These are phyloP conservation scores for Kodamaea hsintzibuensis DNA, from an alignment of 805 yeast species.

Conservation along the genomic window DNA sequence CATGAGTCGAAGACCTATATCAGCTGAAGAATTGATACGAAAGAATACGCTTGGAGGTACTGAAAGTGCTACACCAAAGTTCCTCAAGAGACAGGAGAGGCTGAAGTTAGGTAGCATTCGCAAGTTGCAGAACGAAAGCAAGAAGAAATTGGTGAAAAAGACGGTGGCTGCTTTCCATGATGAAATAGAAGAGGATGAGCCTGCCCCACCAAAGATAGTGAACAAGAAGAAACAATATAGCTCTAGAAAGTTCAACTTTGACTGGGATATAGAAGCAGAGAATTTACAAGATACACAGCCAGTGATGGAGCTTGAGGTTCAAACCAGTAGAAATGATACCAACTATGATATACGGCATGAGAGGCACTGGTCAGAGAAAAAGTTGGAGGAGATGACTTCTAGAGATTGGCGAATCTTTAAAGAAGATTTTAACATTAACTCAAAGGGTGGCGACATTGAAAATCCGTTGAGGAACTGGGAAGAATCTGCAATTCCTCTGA, in stretches of 20 bases:
- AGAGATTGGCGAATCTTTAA: conserved; percentile 89
- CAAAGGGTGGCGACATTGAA: conserved; percentile 45
- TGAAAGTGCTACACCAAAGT: conserved; percentile 19
- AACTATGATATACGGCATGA: conserved; percentile 17
- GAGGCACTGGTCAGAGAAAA: conserved; percentile 70
- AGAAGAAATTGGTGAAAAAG: conserved; percentile 3
- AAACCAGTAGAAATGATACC: conserved; percentile 6
- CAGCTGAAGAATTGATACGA: conserved; percentile 24
- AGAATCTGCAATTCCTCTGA: conserved; percentile 54
- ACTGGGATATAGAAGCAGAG: conserved; percentile 73
- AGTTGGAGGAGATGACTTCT: conserved; percentile 61
- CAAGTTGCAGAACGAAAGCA: neutral
- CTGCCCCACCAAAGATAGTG: neutral
- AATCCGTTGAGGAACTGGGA: conserved; percentile 76
- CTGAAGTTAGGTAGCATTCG: conserved; percentile 9
- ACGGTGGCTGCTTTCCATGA: neutral
- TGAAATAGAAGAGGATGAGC: conserved; percentile 1
- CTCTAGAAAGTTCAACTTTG: conserved; percentile 53
- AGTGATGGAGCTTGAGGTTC: conserved; percentile 42
- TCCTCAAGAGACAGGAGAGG: conserved; percentile 22
- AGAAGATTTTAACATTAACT: conserved; percentile 71
- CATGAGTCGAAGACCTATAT: conserved; percentile 21
- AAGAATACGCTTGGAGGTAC: conserved; percentile 9
- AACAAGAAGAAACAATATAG: conserved; percentile 10
- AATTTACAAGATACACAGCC: neutral